Evolutionary conservation across 2,329 filamentous ascomycete species (phyloP).

Genomic region (Leptodontidium sp.): DNA sequence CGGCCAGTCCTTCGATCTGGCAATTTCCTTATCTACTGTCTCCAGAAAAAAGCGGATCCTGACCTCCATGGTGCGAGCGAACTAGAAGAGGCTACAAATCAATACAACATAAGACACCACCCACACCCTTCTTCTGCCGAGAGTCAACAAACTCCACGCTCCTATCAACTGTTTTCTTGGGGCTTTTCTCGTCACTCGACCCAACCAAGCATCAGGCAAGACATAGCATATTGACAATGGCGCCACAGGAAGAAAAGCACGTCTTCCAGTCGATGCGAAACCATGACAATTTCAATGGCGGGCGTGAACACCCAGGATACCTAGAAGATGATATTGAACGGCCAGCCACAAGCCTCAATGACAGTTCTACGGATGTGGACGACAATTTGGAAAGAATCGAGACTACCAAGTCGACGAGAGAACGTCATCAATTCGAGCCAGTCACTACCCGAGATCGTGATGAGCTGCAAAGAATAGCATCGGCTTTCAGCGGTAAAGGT

Average conservation of each 20-base stretch:
- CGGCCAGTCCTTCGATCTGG: too few relatives aligned
- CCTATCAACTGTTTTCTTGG: not conserved
- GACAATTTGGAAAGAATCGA: slow-evolving; percentile 23
- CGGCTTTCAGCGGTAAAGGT: slow-evolving; percentile 31
- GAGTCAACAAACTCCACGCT: not conserved
- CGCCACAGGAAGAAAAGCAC: slow-evolving; percentile 17
- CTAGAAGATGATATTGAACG: slow-evolving; percentile 26
- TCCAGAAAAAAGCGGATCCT: too few relatives aligned
- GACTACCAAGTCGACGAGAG: slow-evolving; percentile 33
- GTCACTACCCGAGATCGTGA: slow-evolving; percentile 40
- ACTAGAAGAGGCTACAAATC: not conserved
- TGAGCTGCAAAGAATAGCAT: slow-evolving; percentile 42
- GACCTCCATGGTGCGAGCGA: not conserved
- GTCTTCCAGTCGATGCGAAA: slow-evolving; percentile 23
- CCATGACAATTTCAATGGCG: slow-evolving; percentile 26
- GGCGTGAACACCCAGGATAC: slow-evolving; percentile 17
- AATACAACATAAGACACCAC: not conserved
- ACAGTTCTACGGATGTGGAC: slow-evolving; percentile 29
- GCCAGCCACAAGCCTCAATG: slow-evolving; percentile 7
- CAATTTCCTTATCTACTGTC: not conserved
- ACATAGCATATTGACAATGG: slow-evolving; percentile 11
- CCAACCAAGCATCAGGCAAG: too few relatives aligned
- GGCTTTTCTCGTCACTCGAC: too few relatives aligned
- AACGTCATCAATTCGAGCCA: slow-evolving; percentile 37
- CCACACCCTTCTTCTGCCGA: too few relatives aligned